Evolutionary conservation across 768 basidiomycete genomes (phyloP), one percentile per base, ranked within the genome.

Genomic region (Russula virescens): DNA sequence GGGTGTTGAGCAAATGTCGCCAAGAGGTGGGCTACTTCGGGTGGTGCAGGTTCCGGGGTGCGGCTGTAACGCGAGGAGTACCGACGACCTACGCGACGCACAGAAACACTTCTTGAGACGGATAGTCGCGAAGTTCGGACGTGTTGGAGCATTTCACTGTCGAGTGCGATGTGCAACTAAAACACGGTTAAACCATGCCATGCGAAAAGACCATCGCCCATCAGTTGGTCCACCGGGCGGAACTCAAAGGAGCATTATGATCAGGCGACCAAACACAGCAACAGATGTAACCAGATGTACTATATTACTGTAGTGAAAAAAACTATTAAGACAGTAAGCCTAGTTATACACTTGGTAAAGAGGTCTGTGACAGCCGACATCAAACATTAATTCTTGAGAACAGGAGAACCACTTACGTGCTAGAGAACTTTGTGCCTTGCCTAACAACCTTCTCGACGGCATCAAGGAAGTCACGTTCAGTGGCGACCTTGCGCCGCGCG

Each of bases 401-500:
- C 5, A 11, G 23, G 45, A 40, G n/a, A 55, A n/a, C 11, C 58
- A 85, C 91, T 63, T 80, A 93, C 85, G 97, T 98, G 82, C 87
- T 89, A 2, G 94, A 97, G 78, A 98, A 99, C 77, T 98, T 98
- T 70, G 91, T 94, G 28, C 95, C 95, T 76, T 98, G 94, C 69
- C 93, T 82, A 45, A 98, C 94, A 61, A 99, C 97, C 77, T 98
- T 98, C 80, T 99, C 97, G 2, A 99, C 96, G 13, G 94, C 90
- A 67, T 97, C 94, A 72, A 99, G 77, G 78, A 98, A 99, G 75
- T 99, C 97, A 58, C 93, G 88, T 73, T 99, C 97, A 6, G 94
- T 94, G 0, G 95, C 94, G 1, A 98, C 94, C 75, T 98, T 98
- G 75, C 97, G 81, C 69, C 97, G 81, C 49, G 93, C 91, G 62